Evolutionary conservation across 306 rosid species (phyloP).

Genomic region (Luffa aegyptiaca): DNA sequence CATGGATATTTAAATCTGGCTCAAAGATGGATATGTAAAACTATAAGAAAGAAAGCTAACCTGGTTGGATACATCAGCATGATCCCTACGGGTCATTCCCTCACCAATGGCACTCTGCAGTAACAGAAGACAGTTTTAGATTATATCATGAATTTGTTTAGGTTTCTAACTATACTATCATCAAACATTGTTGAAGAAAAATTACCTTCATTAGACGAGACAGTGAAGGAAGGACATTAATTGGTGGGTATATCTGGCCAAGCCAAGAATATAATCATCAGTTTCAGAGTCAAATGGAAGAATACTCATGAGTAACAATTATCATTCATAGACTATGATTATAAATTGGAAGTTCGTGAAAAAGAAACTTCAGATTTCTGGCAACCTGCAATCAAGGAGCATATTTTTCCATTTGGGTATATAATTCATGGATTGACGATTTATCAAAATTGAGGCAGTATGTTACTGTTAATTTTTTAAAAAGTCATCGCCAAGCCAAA

Average conservation of each 20-base stretch:
- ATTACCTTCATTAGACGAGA: constrained; percentile 99
- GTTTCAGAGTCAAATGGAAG: constrained; percentile 17
- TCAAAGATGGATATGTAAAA: not conserved
- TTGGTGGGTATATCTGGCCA: constrained; percentile 90
- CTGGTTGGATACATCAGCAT: constrained; percentile 98
- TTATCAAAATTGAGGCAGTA: not conserved
- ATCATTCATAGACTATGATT: not conserved
- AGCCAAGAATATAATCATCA: constrained; percentile 21
- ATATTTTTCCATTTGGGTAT: not conserved
- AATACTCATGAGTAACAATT: constrained; percentile 1
- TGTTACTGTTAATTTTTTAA: not conserved
- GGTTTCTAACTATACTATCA: not conserved
- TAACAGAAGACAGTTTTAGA: not conserved
- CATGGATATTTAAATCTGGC: constrained; percentile 6
- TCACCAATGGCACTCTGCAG: constrained; percentile 99
- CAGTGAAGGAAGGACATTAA: constrained; percentile 92
- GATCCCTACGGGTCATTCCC: constrained; percentile 99
- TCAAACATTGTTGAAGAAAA: not conserved
- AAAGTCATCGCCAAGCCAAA: not conserved
- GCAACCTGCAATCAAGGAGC: not conserved
- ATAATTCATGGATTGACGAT: not conserved
- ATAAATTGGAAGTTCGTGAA: not conserved
- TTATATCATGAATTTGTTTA: not conserved
- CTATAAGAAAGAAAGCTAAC: constrained; percentile 25
- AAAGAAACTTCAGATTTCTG: not conserved